Base-by-base conservation (phyloP, 495 filamentous ascomycete genomes). In the Trichoderma orchidacearum region DNA sequence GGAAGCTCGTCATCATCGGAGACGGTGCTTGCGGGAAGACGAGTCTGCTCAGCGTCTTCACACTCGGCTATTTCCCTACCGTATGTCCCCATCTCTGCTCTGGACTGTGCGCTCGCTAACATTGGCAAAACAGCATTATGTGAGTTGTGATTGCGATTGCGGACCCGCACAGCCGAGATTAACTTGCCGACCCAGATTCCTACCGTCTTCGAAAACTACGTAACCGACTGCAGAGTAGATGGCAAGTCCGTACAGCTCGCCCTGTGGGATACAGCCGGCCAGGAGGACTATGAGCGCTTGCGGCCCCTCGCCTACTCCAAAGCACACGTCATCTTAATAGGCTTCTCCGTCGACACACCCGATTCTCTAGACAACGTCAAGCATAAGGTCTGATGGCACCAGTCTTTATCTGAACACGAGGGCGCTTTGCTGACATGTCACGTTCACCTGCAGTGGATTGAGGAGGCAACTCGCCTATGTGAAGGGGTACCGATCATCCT, bases 151-250 rank as follows among this genome's bases (percentile, higher is more conserved):
- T 9, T 17, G 21, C 52, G 51, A 17, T 31, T 28, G 17, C 32
- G 36, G 6, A 29, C 18, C 53, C 30, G 27, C 41, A 31, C 18
- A 11, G 9, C 28, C 38, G 29, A 48, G 30, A 58, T 61, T 63
- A 34, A 67, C 61, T 56, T 59, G 55, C 51, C 17, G 18, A 23
- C 9, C 23, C 83, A 98, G 84, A 94, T 97, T 38, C 93, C 93
- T 0, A 99, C 93, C 59, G 93, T 99, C 36, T 99, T 99, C 72
- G 93, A 99, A 72, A 99, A 97, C 76, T 99, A 99, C 65, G 93
- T 99, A 56, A 96, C 93, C 61, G 93, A 99, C 75, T 96, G 95
- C 73, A 81, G 94, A 71, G 94, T 98, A 57, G 93, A 99, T 70
- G 92, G 92, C 56, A 95, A 94, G 66, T 94, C 90, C 31, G 93